A percentile compares a stretch with the other conserved stretches of the same genome.
phyloP scores from a whole-genome alignment of 345 rosid genomes.

The Turnera subulata region DNA sequence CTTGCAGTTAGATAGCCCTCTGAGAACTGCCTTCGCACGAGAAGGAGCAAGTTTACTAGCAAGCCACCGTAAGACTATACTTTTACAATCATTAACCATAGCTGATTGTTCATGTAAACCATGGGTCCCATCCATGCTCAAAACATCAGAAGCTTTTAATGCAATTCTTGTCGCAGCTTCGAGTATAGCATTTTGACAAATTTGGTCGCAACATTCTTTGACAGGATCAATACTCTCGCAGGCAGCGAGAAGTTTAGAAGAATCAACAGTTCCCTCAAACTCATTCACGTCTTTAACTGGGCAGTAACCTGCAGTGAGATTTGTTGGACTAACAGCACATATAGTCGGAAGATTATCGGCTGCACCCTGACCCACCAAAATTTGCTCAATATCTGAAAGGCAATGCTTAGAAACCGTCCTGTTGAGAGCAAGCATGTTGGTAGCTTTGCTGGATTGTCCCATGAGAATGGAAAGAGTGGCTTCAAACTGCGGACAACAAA shows the following conservation, averaged over 20 bases:
- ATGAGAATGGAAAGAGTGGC: slow-evolving; percentile 73
- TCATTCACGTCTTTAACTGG: slow-evolving; percentile 67
- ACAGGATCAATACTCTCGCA: slow-evolving; percentile 81
- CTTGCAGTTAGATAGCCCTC: slow-evolving; percentile 83
- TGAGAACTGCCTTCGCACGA: slow-evolving; percentile 65
- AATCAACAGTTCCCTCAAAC: slow-evolving; percentile 63
- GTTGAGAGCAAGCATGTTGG: slow-evolving; percentile 63
- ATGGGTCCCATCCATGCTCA: slow-evolving; percentile 26
- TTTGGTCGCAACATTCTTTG: slow-evolving; percentile 81
- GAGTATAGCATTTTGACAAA: slow-evolving; percentile 74
- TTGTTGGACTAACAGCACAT: slow-evolving; percentile 58
- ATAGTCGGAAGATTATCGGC: slow-evolving; percentile 43
- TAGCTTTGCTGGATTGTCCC: slow-evolving; percentile 70
- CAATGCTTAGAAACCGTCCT: slow-evolving; percentile 63
- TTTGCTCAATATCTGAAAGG: slow-evolving; percentile 76
- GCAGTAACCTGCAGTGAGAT: slow-evolving; percentile 81
- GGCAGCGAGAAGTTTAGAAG: slow-evolving; percentile 67
- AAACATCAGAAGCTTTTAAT: slow-evolving; percentile 46
- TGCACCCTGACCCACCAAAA: slow-evolving; percentile 78
- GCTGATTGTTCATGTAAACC: slow-evolving; percentile 51
- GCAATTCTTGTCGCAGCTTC: slow-evolving; percentile 77
- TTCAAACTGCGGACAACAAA: slow-evolving; percentile 92
- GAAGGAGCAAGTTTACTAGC: slow-evolving; percentile 66
- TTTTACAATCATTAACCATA: slow-evolving; percentile 66
- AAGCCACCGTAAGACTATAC: slow-evolving; percentile 75